These are phyloP conservation scores for Lichtheimia ornata DNA, from an alignment of 371 early-diverging fungal species.

Conservation along the genomic window DNA sequence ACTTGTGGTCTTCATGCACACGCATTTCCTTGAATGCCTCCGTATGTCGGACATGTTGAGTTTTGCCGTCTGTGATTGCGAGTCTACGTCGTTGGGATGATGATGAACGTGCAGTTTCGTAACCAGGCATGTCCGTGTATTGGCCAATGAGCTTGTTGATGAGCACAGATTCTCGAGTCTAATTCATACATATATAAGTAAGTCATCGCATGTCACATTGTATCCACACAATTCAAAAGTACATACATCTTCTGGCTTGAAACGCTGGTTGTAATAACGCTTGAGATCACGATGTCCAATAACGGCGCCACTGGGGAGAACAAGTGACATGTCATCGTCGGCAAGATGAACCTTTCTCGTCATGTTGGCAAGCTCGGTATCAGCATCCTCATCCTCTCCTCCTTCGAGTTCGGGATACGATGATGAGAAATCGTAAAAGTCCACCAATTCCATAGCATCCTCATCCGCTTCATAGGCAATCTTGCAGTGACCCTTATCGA, in stretches of 20 bases:
- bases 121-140: slow-evolving; percentile 40
- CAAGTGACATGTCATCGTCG: slow-evolving; percentile 80
- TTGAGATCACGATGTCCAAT: slow-evolving; percentile 85
- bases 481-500: slow-evolving; percentile 93
- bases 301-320: slow-evolving; percentile 82
- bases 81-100: slow-evolving; percentile 20
- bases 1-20: slow-evolving; percentile 64
- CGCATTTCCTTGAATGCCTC: slow-evolving; percentile 62
- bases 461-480: slow-evolving; percentile 89
- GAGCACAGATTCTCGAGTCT: slow-evolving; percentile 48
- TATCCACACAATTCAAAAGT: background rate
- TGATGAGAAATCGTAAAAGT: slow-evolving; percentile 87
- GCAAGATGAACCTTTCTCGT: slow-evolving; percentile 39
- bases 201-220: no score
- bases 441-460: slow-evolving; percentile 87
- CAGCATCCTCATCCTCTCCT: slow-evolving; percentile 56
- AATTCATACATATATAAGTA: background rate
- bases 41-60: slow-evolving; percentile 19
- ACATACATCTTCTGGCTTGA: slow-evolving; percentile 65
- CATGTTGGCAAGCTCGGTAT: slow-evolving; percentile 49
- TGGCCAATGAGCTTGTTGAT: slow-evolving; percentile 55
- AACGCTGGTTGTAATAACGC: slow-evolving; percentile 86
- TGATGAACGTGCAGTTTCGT: slow-evolving; percentile 34
- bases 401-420: slow-evolving; percentile 50
- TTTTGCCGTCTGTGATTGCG: slow-evolving; percentile 41